Evolutionary conservation across 1,284 basidiomycete species (phyloP).

Genomic region (Anthracocystis setariae): DNA sequence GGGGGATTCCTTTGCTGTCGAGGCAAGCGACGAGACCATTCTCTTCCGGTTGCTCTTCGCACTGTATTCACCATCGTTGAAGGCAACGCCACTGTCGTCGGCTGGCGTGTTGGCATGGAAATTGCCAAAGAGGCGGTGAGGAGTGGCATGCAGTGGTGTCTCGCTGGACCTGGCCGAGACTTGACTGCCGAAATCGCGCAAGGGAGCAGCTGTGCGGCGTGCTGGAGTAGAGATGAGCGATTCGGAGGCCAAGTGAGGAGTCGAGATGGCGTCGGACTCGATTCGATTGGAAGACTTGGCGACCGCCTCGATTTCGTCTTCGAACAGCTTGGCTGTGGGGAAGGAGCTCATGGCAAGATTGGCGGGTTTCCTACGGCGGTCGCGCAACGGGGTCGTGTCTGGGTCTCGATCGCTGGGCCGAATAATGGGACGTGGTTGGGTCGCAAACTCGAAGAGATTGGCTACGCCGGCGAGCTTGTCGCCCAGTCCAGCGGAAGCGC

Average conservation of each 20-base stretch:
- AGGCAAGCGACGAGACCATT: constrained; percentile 11
- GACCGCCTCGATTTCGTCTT: constrained; percentile 44
- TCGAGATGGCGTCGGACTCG: background rate
- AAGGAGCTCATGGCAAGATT: constrained; percentile 40
- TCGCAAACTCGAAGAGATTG: constrained; percentile 54
- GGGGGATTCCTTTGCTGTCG: constrained; percentile 18
- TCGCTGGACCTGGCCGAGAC: constrained; percentile 9
- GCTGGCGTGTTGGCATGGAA: constrained; percentile 27
- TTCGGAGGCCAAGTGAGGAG: constrained; percentile 6
- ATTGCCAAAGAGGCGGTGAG: constrained; percentile 33
- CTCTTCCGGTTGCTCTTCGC: constrained; percentile 37
- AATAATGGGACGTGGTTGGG: constrained; percentile 43
- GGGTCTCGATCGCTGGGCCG: constrained; percentile 22
- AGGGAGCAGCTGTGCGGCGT: constrained; percentile 8
- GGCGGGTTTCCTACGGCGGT: constrained; percentile 34
- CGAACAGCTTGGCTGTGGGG: constrained; percentile 46
- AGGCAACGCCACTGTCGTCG: constrained; percentile 52
- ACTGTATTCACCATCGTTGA: constrained; percentile 29
- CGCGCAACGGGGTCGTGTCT: constrained; percentile 31
- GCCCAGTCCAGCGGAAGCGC: constrained; percentile 42
- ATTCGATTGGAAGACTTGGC: constrained; percentile 16
- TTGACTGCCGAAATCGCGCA: constrained; percentile 13
- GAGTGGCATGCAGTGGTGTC: constrained; percentile 26
- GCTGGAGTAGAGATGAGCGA: constrained; percentile 31
- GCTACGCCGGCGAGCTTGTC: constrained; percentile 48